Evolutionary conservation across 2,329 filamentous ascomycete genomes (phyloP).

Genomic region (Ceratocystis colombiana): DNA sequence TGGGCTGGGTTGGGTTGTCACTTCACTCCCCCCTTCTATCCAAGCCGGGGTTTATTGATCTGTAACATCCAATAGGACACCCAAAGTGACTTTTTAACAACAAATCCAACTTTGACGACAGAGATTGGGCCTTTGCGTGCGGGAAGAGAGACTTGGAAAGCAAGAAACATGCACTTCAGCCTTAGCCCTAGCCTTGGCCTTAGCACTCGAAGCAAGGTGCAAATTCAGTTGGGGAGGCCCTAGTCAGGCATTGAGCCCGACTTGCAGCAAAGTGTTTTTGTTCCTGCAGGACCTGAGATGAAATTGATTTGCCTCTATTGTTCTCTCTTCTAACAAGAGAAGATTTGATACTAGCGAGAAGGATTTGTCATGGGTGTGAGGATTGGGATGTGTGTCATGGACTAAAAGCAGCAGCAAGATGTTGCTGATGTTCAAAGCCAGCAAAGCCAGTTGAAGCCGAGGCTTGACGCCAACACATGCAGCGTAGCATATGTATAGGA

Average conservation of each 20-base stretch:
- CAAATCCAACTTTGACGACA: not conserved
- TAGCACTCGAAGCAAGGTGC: not conserved
- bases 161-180: not conserved
- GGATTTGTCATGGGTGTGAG: slow-evolving; percentile 3
- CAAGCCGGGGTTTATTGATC: too few species aligned
- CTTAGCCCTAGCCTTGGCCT: not conserved
- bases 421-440: not conserved
- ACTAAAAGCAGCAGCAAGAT: too few species aligned
- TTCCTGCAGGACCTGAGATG: slow-evolving; percentile 11
- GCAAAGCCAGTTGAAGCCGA: not conserved
- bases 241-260: not conserved
- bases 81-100: too few species aligned
- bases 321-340: not conserved
- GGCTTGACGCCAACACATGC: not conserved
- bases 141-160: not conserved
- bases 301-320: not conserved
- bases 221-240: too few species aligned
- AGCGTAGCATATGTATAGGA: not conserved
- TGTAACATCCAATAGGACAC: too few species aligned
- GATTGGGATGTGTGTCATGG: too few species aligned
- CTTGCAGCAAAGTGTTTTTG: not conserved
- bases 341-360: slow-evolving; percentile 1
- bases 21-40: too few species aligned
- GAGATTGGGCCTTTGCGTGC: not conserved
- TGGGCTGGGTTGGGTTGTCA: too few species aligned